Conservation (phyloP, 106 monocot genomes). For the Acanthochlamys bracteata region DNA sequence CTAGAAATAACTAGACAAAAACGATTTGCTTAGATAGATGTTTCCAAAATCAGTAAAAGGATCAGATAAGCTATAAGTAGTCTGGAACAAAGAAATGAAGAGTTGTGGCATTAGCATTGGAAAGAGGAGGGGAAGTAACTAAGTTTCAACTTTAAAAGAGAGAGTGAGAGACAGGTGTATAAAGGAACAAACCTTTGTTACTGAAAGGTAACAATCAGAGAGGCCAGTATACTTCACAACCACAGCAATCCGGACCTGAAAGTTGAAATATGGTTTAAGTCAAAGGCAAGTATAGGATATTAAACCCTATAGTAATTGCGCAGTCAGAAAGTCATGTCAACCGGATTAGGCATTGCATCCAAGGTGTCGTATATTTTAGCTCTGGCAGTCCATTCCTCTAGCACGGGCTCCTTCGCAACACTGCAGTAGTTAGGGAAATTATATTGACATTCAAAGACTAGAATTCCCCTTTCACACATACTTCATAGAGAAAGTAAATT, state of each 20-base stretch:
- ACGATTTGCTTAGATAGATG: too few relatives aligned
- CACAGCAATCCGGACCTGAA: slow-evolving; percentile 81
- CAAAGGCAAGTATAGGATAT: background rate
- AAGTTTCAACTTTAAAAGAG: background rate
- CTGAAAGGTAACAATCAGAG: slow-evolving; percentile 83
- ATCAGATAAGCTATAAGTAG: too few relatives aligned
- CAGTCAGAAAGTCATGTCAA: slow-evolving; percentile 5
- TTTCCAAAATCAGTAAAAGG: too few relatives aligned
- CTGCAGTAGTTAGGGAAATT: slow-evolving; percentile 5
- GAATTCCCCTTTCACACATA: background rate
- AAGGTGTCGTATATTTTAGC: slow-evolving; percentile 51
- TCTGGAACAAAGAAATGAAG: too few relatives aligned
- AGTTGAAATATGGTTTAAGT: slow-evolving; percentile 1
- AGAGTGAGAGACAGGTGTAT: background rate
- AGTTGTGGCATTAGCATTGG: too few relatives aligned
- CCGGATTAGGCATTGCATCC: slow-evolving; percentile 19
- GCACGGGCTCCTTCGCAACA: slow-evolving; percentile 19
- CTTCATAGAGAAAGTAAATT: background rate
- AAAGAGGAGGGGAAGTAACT: background rate
- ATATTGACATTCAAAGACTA: background rate
- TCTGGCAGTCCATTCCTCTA: slow-evolving; percentile 50
- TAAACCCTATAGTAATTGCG: background rate
- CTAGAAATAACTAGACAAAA: too few relatives aligned
- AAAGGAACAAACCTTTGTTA: slow-evolving; percentile 37
- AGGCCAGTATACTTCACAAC: slow-evolving; percentile 83